Conservation (phyloP, 495 filamentous ascomycete genomes). For the Penicillium silybi region DNA sequence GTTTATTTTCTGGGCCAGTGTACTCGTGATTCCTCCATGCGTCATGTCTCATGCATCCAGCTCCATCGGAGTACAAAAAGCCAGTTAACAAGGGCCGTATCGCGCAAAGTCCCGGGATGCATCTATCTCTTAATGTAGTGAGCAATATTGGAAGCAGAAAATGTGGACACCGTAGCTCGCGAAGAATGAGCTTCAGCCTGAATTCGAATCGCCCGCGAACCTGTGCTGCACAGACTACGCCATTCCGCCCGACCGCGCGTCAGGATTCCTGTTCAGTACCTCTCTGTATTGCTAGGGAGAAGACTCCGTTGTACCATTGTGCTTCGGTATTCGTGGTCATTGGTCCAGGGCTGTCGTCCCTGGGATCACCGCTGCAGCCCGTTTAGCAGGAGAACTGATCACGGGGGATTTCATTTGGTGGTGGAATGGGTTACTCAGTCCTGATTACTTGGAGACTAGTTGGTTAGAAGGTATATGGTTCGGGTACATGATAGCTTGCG, state of each 20-base stretch:
- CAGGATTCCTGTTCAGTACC: constrained; percentile 21
- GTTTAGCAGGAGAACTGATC: constrained; percentile 5
- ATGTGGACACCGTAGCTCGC: constrained; percentile 3
- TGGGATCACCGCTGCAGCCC: constrained; percentile 16
- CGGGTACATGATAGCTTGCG: not conserved
- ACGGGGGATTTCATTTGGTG: not conserved
- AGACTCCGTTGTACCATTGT: not conserved
- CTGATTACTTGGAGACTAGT: not conserved
- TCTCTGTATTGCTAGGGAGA: constrained; percentile 15
- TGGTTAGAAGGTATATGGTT: not conserved
- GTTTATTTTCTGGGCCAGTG: constrained; percentile 15
- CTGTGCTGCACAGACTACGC: constrained; percentile 12
- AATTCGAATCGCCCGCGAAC: constrained; percentile 6
- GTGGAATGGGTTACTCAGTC: not conserved
- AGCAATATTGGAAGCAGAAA: not conserved
- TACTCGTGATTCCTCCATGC: constrained; percentile 12
- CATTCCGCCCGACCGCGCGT: constrained; percentile 23
- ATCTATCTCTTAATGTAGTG: not conserved
- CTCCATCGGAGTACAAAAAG: constrained; percentile 15
- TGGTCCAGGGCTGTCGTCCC: constrained; percentile 1
- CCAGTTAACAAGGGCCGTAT: constrained; percentile 7
- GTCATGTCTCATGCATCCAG: constrained; percentile 15
- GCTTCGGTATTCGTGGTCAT: not conserved
- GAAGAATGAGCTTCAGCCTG: constrained; percentile 5
- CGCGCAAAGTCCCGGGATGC: not conserved